Base-by-base conservation (phyloP, 192 early-diverging fungal genomes). In the Umbelopsis sp. region DNA sequence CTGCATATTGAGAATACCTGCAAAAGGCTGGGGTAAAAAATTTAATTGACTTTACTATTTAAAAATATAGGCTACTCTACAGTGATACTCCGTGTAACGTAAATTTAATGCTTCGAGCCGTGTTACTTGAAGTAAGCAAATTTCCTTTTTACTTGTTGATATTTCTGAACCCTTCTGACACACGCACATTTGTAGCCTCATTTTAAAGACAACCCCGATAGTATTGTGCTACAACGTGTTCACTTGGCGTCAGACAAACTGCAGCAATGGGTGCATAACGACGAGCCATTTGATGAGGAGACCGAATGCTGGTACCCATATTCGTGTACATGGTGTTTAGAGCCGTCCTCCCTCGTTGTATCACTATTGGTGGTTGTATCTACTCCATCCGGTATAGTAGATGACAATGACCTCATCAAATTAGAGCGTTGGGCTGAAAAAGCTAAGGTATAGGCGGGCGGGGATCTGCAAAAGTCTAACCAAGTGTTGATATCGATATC, bases 211-310 rank as follows among this genome's bases (percentile, higher is more conserved):
- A 62, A 62, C 56, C 56, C 56, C 56, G 56, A 62, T 62, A 32
- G 25, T n/a, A 62, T 62, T 62, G 56, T 62, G 56, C 56, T 62
- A 62, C 56, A 62, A 62, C 56, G 56, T 62, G 56, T 62, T 62
- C 31, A 62, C 26, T 62, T 62, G 56, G 56, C 56, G 56, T 32
- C 56, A 62, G 56, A 62, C 17, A 62, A 29, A 8, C 56, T 62
- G 56, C 56, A 62, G 26, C 56, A 62, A 26, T 62, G 56, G 56
- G 34, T 62, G 56, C 56, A 20, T 14, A 14, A 32, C 26, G 32
- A 62, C n/a, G 17, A 22, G 4, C 25, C 29, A 12, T 62, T 62
- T 62, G 56, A 62, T 20, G 56, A 62, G 20, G 17, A 22, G 29
- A 34, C 31, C 0, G 56, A 62, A 32, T 62, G 56, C 29, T 32